Conservation (phyloP, 257 asterid genomes). For the Gardenia jasminoides region DNA sequence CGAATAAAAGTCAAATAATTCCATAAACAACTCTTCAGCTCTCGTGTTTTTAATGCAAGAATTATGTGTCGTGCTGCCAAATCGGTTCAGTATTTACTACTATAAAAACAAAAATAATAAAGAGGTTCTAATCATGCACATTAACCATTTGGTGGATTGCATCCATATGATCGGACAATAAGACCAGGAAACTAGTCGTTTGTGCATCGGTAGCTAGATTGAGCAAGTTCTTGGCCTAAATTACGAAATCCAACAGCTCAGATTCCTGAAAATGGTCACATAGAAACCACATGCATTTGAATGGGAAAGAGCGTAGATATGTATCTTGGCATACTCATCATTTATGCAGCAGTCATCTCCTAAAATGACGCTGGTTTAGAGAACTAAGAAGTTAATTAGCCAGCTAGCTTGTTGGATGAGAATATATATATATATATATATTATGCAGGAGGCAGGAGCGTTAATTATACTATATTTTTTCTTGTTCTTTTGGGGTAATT, state of each 20-base stretch:
- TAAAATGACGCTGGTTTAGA: neutral
- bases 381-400: neutral
- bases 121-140: neutral
- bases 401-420: no score
- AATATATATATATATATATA: no score
- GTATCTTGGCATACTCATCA: no score
- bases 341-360: neutral
- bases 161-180: neutral
- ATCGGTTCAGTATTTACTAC: neutral
- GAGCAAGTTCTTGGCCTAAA: neutral
- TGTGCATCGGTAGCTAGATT: neutral
- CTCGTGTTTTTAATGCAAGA: neutral
- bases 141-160: neutral
- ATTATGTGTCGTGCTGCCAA: neutral
- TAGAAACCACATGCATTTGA: slow-evolving; percentile 7
- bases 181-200: neutral
- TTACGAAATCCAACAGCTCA: slow-evolving; percentile 5
- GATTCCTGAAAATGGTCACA: slow-evolving; percentile 9
- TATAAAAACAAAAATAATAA: neutral
- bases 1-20: neutral
- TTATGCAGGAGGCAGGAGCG: no score
- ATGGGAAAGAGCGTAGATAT: neutral
- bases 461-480: no score
- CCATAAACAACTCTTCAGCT: neutral
- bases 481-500: neutral